Conservation (phyloP, 352 stramenopile genomes). For the Pythium biforme region DNA sequence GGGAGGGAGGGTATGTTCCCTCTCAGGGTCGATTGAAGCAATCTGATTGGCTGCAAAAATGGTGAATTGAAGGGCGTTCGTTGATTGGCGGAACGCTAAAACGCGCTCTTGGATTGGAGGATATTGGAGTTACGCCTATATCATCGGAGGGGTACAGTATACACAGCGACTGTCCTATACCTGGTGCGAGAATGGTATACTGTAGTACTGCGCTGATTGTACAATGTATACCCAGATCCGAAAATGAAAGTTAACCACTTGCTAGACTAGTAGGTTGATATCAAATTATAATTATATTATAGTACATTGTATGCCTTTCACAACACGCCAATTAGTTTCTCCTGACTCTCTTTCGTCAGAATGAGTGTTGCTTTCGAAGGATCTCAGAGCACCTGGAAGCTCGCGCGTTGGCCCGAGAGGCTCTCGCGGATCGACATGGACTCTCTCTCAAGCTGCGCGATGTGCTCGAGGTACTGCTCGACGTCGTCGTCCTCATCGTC, state of each 20-base stretch:
- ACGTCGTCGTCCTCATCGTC: conserved; percentile 14
- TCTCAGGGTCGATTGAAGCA: neutral
- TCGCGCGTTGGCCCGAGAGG: neutral
- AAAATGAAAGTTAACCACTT: neutral
- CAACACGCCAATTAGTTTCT: neutral
- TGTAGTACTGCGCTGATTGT: too few relatives aligned
- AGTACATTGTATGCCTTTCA: conserved; percentile 6
- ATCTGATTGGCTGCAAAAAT: conserved; percentile 19
- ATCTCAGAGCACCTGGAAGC: conserved; percentile 16
- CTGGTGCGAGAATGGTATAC: too few relatives aligned
- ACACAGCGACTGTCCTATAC: too few relatives aligned
- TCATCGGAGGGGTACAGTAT: too few relatives aligned
- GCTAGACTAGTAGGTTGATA: neutral
- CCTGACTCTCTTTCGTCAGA: conserved; percentile 11
- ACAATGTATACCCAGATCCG: too few relatives aligned
- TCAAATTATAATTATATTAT: conserved; percentile 11
- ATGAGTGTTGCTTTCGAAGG: neutral
- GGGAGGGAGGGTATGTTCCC: neutral
- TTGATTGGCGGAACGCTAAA: conserved; percentile 23
- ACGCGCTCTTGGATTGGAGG: conserved; percentile 7
- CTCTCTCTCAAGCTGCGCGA: conserved; percentile 1
- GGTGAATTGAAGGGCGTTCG: neutral
- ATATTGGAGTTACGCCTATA: too few relatives aligned
- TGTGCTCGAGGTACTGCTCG: conserved; percentile 9
- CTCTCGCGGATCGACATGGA: conserved; percentile 3